Base-by-base conservation (phyloP, 2,329 filamentous ascomycete species). In the Aciculosporium take region DNA sequence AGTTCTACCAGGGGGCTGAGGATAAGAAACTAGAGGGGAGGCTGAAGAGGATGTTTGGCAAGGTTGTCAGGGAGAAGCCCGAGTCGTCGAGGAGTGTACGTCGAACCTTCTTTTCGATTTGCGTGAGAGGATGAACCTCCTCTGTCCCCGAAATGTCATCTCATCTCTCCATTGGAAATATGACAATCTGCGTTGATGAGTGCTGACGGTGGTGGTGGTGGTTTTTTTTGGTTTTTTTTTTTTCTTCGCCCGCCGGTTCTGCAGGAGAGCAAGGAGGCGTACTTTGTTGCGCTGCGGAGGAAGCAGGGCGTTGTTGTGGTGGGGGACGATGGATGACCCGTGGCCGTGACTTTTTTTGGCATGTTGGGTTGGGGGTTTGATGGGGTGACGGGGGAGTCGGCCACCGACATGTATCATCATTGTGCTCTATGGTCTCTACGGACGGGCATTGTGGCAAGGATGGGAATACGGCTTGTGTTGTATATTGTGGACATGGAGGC, bases 1-100 rank as follows among this genome's bases (percentile, higher is more conserved):
- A 98, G 61, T 98, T 94, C 62, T 98, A 96, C 60, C 85, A 94
- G 59, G 91, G 91, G 3, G 60, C 71, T 5, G 88, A 95, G 59
- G 89, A 96, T 55, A 88, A 84, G 61, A 67, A 66, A 1, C 63
- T 98, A 9, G 86, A 95, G 64, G 68, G 63, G 46, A 75, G 76
- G 51, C 67, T 98, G 31, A 84, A 75, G 57, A 75, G 71, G 37
- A 65, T 94, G 52, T 98, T 98, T 56, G 64, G 67, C 15, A 84
- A 76, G 50, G 91, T 98, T 2, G 70, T 82, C 53, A 72, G 88
- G 45, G 83, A 94, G 59, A 98, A 98, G 61, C 91, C 93, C 1
- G 83, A 93, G 42, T 84, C 87, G 6, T 96, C 89, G 29, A 74
- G 91, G 55, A 83, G 72, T 59, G 91, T 93, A 69, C 53, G 78